Conservation (phyloP, 73 alveolate genomes). For the Paramecium sonneborni region DNA sequence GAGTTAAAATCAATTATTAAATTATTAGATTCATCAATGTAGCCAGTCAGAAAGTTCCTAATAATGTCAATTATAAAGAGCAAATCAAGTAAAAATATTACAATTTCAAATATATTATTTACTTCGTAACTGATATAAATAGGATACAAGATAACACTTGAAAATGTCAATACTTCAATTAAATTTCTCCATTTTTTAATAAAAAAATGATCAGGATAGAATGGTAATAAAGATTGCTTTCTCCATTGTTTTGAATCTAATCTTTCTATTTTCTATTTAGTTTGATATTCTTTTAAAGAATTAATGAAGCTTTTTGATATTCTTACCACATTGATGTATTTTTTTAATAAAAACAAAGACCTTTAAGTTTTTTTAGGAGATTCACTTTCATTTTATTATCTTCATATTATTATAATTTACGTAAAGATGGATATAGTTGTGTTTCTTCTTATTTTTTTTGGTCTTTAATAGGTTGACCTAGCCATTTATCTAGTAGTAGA, state of each 20-base stretch:
- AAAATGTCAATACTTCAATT: background rate
- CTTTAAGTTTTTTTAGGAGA: background rate
- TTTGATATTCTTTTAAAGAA: background rate
- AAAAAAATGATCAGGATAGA: slow-evolving; percentile 21
- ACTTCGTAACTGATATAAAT: background rate
- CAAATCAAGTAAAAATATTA: background rate
- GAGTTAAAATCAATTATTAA: background rate
- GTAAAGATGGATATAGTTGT: background rate
- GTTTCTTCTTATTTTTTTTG: background rate
- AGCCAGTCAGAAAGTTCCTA: background rate
- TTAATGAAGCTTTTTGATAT: background rate
- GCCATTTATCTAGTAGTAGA: background rate
- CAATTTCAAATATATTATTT: background rate
- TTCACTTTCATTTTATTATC: background rate
- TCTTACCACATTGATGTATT: background rate
- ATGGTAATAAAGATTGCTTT: background rate
- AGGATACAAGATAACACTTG: background rate
- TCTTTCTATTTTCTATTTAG: background rate
- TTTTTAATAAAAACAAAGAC: background rate
- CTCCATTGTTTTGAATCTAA: background rate
- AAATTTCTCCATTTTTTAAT: background rate
- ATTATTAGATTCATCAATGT: background rate
- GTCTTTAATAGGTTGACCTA: background rate
- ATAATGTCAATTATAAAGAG: background rate
- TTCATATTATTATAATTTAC: background rate